Evolutionary conservation across 768 basidiomycete species (phyloP), one percentile per base, ranked within the genome.

Genomic region (Sutorius australiensis): DNA sequence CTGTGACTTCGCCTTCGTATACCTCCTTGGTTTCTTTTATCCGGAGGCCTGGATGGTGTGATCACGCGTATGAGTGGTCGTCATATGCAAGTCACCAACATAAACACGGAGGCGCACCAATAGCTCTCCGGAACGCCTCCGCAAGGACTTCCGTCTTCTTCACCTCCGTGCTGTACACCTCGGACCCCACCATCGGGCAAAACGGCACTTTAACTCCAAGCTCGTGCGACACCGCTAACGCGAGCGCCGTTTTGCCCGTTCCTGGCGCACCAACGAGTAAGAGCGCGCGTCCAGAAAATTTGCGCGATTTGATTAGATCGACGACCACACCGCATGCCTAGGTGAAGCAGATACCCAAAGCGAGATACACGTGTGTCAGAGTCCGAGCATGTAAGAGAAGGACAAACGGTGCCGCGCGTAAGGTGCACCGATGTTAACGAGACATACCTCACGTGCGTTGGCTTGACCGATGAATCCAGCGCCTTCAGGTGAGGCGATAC

Each of bases 21-120:
- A 98, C 94, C 65, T 97, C 93, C 68, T 99, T 98, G 6, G 95
- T 98, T 72, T 98, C 97, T 72, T 98, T 98, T 77, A 98, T 97
- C 68, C 95, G 84, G 34, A 98, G 80, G 43, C 95, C 95, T 62
- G 39, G 39, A 19, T 4, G 7, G 31, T 5, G 11, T 30, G 43
- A 46, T 32, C 27, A n/a, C 4, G 37, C 10, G 6, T 8, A 6
- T 1, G 28, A 14, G 14, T 19, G 3, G 45, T 24, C 24, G 24
- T 2, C 24, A 4, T 4, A 4, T 24, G 4, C 24, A 4, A 24
- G 24, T 2, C 4, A 24, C 24, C 24, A 31, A 27, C 37, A 36
- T 0, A 6, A n/a, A 46, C 14, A 11, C n/a, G 19, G 13, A 24
- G 12, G 77, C 88, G 66, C 65, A 93, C 95, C 95, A 55, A 99